phyloP scores from a whole-genome alignment of 768 basidiomycete species.

The Atractiella rhizophila region DNA sequence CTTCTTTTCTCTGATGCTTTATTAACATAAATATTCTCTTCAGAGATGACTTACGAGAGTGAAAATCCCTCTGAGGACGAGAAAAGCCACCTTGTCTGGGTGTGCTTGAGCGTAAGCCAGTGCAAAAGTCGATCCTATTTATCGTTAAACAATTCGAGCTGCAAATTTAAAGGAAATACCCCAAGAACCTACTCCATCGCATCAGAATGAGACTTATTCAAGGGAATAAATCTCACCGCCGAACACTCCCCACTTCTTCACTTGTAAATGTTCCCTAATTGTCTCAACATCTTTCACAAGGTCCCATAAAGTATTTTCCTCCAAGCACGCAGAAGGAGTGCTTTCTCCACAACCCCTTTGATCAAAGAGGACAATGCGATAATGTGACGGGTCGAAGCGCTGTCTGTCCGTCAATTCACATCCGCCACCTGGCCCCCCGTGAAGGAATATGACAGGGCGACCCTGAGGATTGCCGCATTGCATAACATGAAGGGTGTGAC shows the following conservation, averaged over 20 bases:
- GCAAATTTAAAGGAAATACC: too few species aligned
- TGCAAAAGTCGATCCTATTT: conserved; percentile 53
- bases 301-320: conserved; percentile 85
- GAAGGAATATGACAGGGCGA: conserved; percentile 12
- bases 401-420: background rate
- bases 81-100: conserved; percentile 50
- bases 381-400: conserved; percentile 10
- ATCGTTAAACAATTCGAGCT: background rate
- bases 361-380: conserved; percentile 50
- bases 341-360: conserved; percentile 74
- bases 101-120: conserved; percentile 44
- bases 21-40: background rate
- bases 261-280: conserved; percentile 37
- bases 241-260: conserved; percentile 83
- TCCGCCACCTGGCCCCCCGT: conserved; percentile 8
- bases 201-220: background rate
- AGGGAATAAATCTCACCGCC: conserved; percentile 33
- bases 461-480: conserved; percentile 14
- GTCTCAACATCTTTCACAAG: conserved; percentile 66
- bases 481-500: conserved; percentile 11
- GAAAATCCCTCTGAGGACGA: conserved; percentile 67
- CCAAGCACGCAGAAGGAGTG: conserved; percentile 48
- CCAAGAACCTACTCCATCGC: background rate
- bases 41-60: conserved; percentile 40
- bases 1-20: conserved; percentile 22